Conservation (phyloP, 805 yeast genomes). For the Yarrowia yakushimensis region DNA sequence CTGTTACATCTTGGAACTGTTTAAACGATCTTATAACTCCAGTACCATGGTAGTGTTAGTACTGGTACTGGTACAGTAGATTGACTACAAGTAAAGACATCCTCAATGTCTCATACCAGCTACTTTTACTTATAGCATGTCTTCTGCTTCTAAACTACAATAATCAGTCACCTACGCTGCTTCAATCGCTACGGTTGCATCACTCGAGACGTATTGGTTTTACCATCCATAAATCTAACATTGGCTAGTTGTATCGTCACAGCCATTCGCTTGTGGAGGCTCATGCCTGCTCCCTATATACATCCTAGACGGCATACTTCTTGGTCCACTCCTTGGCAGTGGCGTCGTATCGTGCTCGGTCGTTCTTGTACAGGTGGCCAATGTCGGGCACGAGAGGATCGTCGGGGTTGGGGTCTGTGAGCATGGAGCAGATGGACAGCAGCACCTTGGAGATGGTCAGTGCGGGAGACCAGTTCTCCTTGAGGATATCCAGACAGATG, state of each 20-base stretch:
- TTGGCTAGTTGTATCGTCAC: slow-evolving; percentile 22
- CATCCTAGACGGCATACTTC: slow-evolving; percentile 80
- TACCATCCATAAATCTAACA: slow-evolving; percentile 15
- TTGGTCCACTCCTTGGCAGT: slow-evolving; percentile 98
- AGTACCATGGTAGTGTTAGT: too few species aligned
- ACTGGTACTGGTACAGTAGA: too few species aligned
- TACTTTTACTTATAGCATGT: too few species aligned
- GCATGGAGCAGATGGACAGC: slow-evolving; percentile 87
- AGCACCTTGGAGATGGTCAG: slow-evolving; percentile 93
- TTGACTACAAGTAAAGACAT: too few species aligned
- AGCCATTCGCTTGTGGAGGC: slow-evolving; percentile 10
- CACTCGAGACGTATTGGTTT: not conserved
- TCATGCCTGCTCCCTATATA: slow-evolving; percentile 22
- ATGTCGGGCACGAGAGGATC: slow-evolving; percentile 99
- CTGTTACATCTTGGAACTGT: too few species aligned
- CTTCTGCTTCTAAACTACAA: not conserved
- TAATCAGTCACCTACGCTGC: not conserved
- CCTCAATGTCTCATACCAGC: too few species aligned
- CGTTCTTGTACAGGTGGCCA: slow-evolving; percentile 93
- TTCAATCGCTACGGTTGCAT: not conserved
- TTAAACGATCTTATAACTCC: too few species aligned
- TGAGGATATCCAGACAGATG: slow-evolving; percentile 92
- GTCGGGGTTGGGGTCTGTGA: slow-evolving; percentile 98
- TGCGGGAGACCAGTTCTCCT: slow-evolving; percentile 99
- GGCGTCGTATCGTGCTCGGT: slow-evolving; percentile 89